Percentiles rank a stretch among this genome's conserved stretches.
Conservation (phyloP, 306 rosid genomes). For the Glycine latifolia region DNA sequence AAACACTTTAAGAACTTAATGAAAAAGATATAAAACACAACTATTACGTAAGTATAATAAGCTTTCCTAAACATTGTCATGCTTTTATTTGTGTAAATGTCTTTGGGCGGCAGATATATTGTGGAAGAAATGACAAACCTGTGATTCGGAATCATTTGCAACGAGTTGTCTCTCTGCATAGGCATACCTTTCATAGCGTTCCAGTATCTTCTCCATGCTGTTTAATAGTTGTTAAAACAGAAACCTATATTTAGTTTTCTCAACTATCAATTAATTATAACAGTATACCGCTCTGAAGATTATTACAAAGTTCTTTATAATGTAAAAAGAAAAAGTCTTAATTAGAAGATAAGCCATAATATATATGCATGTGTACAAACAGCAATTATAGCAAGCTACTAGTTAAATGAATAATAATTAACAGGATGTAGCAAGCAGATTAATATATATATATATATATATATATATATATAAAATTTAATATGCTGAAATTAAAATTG, state of each 20-base stretch:
- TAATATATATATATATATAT: too few species aligned
- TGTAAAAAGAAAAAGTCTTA: background rate
- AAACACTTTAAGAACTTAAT: too few species aligned
- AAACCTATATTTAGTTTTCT: background rate
- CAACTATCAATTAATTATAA: conserved; percentile 10
- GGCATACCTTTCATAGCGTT: conserved; percentile 88
- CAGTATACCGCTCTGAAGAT: background rate
- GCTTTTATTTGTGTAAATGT: background rate
- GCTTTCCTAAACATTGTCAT: too few species aligned
- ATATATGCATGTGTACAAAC: too few species aligned
- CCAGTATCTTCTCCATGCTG: conserved; percentile 96
- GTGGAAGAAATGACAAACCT: conserved; percentile 52
- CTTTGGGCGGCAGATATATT: background rate
- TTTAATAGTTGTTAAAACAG: background rate
- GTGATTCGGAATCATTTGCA: conserved; percentile 64
- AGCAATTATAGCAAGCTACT: too few species aligned
- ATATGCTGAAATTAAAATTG: too few species aligned
- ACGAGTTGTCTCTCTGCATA: conserved; percentile 73
- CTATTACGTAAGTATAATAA: background rate
- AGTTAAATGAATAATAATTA: too few species aligned
- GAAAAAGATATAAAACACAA: background rate
- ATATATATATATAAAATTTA: too few species aligned
- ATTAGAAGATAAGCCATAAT: too few species aligned
- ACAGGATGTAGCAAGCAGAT: background rate
- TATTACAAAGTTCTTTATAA: background rate